Base-by-base conservation (phyloP, 208 protist species). In the Acanthamoeba divionensis region DNA sequence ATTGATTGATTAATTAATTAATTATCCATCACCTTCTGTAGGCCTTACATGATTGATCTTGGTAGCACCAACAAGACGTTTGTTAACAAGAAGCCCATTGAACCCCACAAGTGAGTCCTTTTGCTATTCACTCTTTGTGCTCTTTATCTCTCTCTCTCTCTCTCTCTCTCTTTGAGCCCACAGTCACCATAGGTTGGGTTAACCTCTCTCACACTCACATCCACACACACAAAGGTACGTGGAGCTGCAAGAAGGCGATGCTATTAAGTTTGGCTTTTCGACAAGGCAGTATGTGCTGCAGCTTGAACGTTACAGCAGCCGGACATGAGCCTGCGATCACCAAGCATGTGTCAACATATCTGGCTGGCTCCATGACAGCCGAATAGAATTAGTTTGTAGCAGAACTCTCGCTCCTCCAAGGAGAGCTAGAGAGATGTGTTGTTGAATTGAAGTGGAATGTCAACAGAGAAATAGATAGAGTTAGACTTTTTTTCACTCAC, bases 201-300 rank as follows among this genome's bases (percentile, higher is more conserved):
- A 13, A 31, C 66, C 7, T 18, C 21, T 73, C 65, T n/a, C 62
- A 41, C 36, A 29, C 62, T 10, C 62, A 69, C n/a, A n/a, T n/a
- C 62, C 26, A 57, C 52, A 41, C 13, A 47, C 24, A 13, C 5
- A 47, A 3, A 79, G 71, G 8, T 87, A 87, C 24, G 54, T 52
- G 29, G 79, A 87, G 31, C 55, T 87, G 57, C 63, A 87, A 45
- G 79, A 87, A 29, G 79, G 79, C 24, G 79, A 87, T 36, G 54
- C 31, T n/a, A 6, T 87, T 10, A 45, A 57, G 50, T 5, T 67
- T 18, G 79, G 79, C 54, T 87, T 33, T 31, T 69, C 54, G 2
- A 87, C 79, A n/a, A 52, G 79, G 13, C 57, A 63, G 57, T 87
- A 87, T 29, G 79, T 87, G n/a, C 79, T 87, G 13, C 79, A 87